These are phyloP conservation scores for Pyrenula aspistea DNA, from an alignment of 495 filamentous ascomycete species.

Conservation along the genomic window DNA sequence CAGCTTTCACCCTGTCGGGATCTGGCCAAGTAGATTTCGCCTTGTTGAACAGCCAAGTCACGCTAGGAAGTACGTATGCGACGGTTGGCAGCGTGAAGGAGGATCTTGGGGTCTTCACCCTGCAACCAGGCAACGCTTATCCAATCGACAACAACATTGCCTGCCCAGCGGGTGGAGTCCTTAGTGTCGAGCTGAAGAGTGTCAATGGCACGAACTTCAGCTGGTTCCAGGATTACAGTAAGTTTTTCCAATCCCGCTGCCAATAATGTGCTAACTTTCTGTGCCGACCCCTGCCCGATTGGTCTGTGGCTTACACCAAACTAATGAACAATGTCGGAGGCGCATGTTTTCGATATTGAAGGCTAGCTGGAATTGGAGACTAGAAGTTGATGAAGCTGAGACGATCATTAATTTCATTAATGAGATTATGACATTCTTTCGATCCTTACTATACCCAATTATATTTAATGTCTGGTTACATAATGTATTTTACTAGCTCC, in stretches of 20 bases:
- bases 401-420: background rate
- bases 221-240: conserved; percentile 53
- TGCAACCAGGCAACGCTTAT: conserved; percentile 45
- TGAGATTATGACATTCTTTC: background rate
- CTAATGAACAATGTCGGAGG: background rate
- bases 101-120: conserved; percentile 32
- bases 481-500: no score
- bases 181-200: conserved; percentile 40
- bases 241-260: conserved; percentile 7
- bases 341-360: background rate
- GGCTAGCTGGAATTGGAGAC: background rate
- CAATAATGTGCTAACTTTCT: background rate
- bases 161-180: conserved; percentile 40
- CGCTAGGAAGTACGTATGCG: conserved; percentile 35
- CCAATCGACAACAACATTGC: conserved; percentile 35
- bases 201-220: conserved; percentile 39
- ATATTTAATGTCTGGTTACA: background rate
- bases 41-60: conserved; percentile 25
- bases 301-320: background rate
- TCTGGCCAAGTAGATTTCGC: conserved; percentile 42
- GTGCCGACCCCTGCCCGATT: background rate
- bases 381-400: no score
- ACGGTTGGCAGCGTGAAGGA: conserved; percentile 31
- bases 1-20: conserved; percentile 44
- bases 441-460: background rate